Evolutionary conservation across 163 green algal genomes (phyloP).

Genomic region (Smithsoniella earleae): DNA sequence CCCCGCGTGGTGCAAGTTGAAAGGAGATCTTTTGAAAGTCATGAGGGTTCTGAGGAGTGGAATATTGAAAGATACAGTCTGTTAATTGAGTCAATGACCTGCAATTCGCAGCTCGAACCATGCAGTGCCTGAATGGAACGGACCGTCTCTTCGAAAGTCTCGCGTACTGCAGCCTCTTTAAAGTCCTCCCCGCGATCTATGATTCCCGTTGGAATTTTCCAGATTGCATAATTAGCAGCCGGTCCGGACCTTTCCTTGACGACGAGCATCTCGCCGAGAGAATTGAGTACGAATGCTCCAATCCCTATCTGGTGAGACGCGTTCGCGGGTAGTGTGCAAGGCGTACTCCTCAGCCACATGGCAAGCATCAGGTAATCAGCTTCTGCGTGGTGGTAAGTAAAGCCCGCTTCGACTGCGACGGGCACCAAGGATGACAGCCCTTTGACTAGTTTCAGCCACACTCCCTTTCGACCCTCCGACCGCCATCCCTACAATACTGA

Average conservation of each 20-base stretch:
- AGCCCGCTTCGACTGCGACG: background rate
- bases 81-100: too few species aligned
- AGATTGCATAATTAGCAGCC: slow-evolving; percentile 23
- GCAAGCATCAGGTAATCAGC: slow-evolving; percentile 17
- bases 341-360: background rate
- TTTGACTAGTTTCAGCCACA: slow-evolving; percentile 23
- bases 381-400: slow-evolving; percentile 26
- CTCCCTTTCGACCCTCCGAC: background rate
- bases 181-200: slow-evolving; percentile 6
- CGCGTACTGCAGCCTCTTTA: background rate
- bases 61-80: too few species aligned
- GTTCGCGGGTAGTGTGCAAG: background rate
- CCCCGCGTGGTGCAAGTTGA: too few species aligned
- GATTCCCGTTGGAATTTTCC: slow-evolving; percentile 25
- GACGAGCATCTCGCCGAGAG: slow-evolving; percentile 7
- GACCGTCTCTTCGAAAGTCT: slow-evolving; percentile 14
- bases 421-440: background rate
- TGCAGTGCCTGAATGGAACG: too few species aligned
- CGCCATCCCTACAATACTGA: background rate
- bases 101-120: too few species aligned
- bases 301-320: slow-evolving; percentile 14
- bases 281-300: slow-evolving; percentile 1
- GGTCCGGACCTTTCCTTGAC: slow-evolving; percentile 10
- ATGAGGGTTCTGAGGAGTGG: too few species aligned
- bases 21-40: too few species aligned